Evolutionary conservation across 1,284 basidiomycete species (phyloP), one percentile per base, ranked within the genome.

Genomic region (Sutorius eximius): DNA sequence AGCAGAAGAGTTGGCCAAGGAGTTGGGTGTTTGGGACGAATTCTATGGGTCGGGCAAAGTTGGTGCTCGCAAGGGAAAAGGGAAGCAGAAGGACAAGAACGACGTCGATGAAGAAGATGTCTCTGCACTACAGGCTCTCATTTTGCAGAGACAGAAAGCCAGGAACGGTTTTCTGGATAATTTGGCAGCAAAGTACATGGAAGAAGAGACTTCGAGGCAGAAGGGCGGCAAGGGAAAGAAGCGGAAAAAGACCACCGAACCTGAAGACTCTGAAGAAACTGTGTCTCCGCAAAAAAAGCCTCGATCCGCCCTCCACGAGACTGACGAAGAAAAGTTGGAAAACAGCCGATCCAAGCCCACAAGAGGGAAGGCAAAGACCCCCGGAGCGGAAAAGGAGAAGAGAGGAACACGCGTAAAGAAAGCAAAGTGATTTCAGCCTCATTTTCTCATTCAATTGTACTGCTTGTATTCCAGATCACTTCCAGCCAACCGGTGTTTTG

Each of bases 11-110:
- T 73, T 89, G 22, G 94, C 95, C 1, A 91, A 86, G 64, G 92
- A 95, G 62, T 75, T 98, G 16, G 95, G 93, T 12, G 90, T 97
- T 9, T 95, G 93, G 89, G 94, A 97, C 56, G 93, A 97, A 69
- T 95, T 98, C 65, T 97, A 91, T 67, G 94, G 93, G 2, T 83
- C 76, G 56, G 93, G 89, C 5, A 89, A 88, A 73, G 76, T 82
- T 18, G 85, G 86, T 15, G 75, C 82, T 44, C 78, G 85, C 56
- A 83, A 82, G 64, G 75, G 74, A 42, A 85, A 83, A 55, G 79
- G 75, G 2, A 88, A 86, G 59, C 79, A 71, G 12, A 82, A 81
- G 57, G 73, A 71, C 10, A 82, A 81, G 57, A 72, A 67, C 33
- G 77, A 71, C 2, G 77, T 71, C 3, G 79, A 77, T 2, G 82